A percentile compares a stretch with the other conserved stretches of the same genome.
These are phyloP conservation scores for Trypanosomatidae sp. DNA, from an alignment of 208 protist species.

Conservation along the genomic window DNA sequence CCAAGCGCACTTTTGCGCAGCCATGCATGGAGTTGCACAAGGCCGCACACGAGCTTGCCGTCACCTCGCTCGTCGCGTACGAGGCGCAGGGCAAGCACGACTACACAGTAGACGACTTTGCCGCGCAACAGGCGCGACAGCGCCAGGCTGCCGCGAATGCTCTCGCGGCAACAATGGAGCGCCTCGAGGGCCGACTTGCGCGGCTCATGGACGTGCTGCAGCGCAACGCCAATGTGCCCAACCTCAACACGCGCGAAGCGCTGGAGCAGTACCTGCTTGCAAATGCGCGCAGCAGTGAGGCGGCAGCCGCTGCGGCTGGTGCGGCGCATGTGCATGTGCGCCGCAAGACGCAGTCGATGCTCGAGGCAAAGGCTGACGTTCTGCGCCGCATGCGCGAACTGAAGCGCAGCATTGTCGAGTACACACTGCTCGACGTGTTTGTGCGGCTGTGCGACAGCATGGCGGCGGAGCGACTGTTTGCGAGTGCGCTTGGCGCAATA, in stretches of 20 bases:
- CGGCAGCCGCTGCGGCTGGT: slow-evolving; percentile 13
- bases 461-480: slow-evolving; percentile 74
- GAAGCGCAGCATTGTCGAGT: slow-evolving; percentile 88
- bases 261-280: slow-evolving; percentile 87
- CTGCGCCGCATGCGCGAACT: slow-evolving; percentile 71
- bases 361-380: slow-evolving; percentile 80
- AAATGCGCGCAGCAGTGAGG: slow-evolving; percentile 20
- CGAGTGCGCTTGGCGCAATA: slow-evolving; percentile 35
- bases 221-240: slow-evolving; percentile 78
- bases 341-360: slow-evolving; percentile 87
- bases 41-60: slow-evolving; percentile 58
- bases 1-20: slow-evolving; percentile 75
- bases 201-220: slow-evolving; percentile 76
- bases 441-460: slow-evolving; percentile 84
- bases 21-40: slow-evolving; percentile 76
- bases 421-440: slow-evolving; percentile 81
- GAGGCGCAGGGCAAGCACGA: slow-evolving; percentile 79
- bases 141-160: slow-evolving; percentile 39
- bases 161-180: slow-evolving; percentile 51
- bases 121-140: slow-evolving; percentile 42
- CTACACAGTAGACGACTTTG: slow-evolving; percentile 83
- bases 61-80: slow-evolving; percentile 59
- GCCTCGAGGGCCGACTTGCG: slow-evolving; percentile 67
- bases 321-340: slow-evolving; percentile 17
- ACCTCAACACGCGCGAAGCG: slow-evolving; percentile 84